Evolutionary conservation across 2,329 filamentous ascomycete species (phyloP).

Genomic region (Aspergillus tamarii): DNA sequence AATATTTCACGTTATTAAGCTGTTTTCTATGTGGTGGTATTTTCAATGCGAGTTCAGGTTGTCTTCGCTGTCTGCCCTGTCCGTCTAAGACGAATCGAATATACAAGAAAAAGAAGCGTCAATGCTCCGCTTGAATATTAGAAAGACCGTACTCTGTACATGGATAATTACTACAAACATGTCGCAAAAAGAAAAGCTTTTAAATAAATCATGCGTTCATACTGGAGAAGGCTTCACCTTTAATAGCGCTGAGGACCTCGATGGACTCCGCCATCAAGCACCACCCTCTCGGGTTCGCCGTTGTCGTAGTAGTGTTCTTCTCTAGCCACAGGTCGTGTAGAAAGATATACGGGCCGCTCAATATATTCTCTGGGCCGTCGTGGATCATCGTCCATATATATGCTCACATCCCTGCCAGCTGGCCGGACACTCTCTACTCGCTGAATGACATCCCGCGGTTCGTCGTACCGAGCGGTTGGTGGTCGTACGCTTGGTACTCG

Average conservation of each 20-base stretch:
- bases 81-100: neutral
- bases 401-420: conserved; percentile 46
- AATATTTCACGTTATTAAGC: neutral
- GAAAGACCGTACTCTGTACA: neutral
- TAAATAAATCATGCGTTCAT: neutral
- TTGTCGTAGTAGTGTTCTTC: conserved; percentile 43
- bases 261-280: conserved; percentile 36
- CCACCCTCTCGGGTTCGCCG: conserved; percentile 36
- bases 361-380: conserved; percentile 54
- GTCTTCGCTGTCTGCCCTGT: neutral
- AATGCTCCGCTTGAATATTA: neutral
- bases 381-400: conserved; percentile 45
- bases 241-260: conserved; percentile 40
- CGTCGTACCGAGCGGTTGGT: conserved; percentile 48
- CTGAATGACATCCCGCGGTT: conserved; percentile 42
- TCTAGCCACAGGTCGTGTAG: conserved; percentile 37
- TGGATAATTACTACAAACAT: neutral
- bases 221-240: conserved; percentile 9
- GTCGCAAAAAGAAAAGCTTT: neutral
- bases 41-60: conserved; percentile 14
- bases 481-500: conserved; percentile 64
- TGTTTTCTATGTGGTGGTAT: conserved; percentile 16
- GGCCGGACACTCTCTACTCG: conserved; percentile 49
- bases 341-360: conserved; percentile 45
- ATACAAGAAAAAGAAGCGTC: neutral